Percentiles rank a stretch among this genome's conserved stretches.
These are phyloP conservation scores for Xylariaceae sp. DNA, from an alignment of 2,329 filamentous ascomycete genomes.

Conservation along the genomic window DNA sequence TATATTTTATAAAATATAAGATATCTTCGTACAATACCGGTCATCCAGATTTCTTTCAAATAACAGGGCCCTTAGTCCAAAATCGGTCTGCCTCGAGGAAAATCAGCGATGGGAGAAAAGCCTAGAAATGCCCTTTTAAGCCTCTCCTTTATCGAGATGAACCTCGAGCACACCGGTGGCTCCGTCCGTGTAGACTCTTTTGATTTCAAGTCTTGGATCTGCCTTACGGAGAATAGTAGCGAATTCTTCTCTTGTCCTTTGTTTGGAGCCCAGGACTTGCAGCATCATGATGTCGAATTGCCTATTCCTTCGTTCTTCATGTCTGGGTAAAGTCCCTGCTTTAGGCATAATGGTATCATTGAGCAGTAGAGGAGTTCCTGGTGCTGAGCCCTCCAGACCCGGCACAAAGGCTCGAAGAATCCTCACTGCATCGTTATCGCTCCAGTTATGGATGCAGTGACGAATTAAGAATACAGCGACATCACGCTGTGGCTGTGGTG, in stretches of 20 bases:
- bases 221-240: conserved; percentile 4
- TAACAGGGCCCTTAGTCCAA: too few relatives aligned
- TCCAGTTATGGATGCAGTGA: conserved; percentile 21
- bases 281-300: conserved; percentile 6
- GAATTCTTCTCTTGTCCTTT: conserved; percentile 8
- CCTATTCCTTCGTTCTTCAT: conserved; percentile 3
- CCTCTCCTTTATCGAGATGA: too few relatives aligned
- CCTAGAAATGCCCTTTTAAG: too few relatives aligned
- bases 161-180: conserved; percentile 5
- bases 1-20: too few relatives aligned
- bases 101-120: too few relatives aligned
- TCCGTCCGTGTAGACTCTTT: conserved; percentile 1
- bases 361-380: conserved; percentile 10
- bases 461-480: conserved; percentile 23
- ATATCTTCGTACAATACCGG: too few relatives aligned
- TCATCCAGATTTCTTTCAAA: too few relatives aligned
- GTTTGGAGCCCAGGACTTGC: conserved; percentile 6
- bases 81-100: too few relatives aligned
- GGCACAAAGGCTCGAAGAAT: conserved; percentile 10
- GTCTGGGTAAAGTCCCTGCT: too few relatives aligned
- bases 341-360: too few relatives aligned
- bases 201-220: conserved; percentile 7
- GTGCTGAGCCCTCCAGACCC: conserved; percentile 2
- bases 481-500: conserved; percentile 19
- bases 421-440: conserved; percentile 7